Conservation (phyloP, 371 early-diverging fungal genomes). For the Mucor plumbeus region DNA sequence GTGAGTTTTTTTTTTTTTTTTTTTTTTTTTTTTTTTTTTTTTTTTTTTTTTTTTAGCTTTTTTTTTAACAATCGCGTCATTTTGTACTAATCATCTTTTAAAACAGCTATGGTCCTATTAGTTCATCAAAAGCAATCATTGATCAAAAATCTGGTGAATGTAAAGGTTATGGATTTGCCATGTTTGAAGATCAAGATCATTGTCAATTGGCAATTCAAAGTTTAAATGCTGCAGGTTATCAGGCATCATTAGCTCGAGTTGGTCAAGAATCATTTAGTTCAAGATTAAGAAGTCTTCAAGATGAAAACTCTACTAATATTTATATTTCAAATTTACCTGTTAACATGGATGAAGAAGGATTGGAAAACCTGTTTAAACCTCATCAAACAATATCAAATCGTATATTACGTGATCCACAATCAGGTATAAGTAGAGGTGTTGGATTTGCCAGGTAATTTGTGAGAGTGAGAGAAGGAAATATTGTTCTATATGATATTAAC, state of each 20-base stretch:
- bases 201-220: constrained; percentile 71
- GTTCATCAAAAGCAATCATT: constrained; percentile 84
- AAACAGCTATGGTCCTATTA: constrained; percentile 74
- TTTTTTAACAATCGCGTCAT: constrained; percentile 3
- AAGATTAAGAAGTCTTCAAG: constrained; percentile 74
- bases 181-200: constrained; percentile 77
- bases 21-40: neutral
- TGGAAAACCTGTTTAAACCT: constrained; percentile 70
- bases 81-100: neutral
- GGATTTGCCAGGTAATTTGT: constrained; percentile 74
- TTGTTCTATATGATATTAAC: neutral
- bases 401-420: constrained; percentile 68
- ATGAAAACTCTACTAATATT: constrained; percentile 78
- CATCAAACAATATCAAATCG: constrained; percentile 71
- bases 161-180: constrained; percentile 91
- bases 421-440: constrained; percentile 69
- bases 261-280: constrained; percentile 78
- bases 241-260: constrained; percentile 79
- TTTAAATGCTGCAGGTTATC: constrained; percentile 66
- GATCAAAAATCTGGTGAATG: constrained; percentile 81
- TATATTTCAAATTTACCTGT: constrained; percentile 84
- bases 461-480: neutral
- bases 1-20: constrained; percentile 23
- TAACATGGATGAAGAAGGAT: constrained; percentile 69
- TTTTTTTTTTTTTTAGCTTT: neutral